Conservation (phyloP, 2,329 filamentous ascomycete species). For the Aspergillus versicolor region DNA sequence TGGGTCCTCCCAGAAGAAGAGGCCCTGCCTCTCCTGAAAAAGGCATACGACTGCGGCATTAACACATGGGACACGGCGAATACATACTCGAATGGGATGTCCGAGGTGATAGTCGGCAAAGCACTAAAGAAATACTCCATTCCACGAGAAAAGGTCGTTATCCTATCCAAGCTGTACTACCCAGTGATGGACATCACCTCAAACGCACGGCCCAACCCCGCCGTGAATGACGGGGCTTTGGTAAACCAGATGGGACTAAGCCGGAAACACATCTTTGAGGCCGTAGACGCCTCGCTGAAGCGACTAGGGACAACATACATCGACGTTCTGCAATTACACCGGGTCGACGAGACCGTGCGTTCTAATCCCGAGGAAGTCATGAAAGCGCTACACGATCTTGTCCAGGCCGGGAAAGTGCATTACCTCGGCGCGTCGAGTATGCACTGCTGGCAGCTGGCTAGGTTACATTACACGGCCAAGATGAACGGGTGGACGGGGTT, state of each 20-base stretch:
- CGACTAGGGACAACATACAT: slow-evolving; percentile 60
- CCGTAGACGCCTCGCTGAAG: slow-evolving; percentile 37
- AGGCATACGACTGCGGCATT: slow-evolving; percentile 27
- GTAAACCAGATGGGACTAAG: slow-evolving; percentile 38
- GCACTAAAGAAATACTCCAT: slow-evolving; percentile 36
- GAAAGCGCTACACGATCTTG: slow-evolving; percentile 59
- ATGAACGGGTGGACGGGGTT: slow-evolving; percentile 60
- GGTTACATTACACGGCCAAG: slow-evolving; percentile 56
- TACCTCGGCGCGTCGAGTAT: slow-evolving; percentile 47
- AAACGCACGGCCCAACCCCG: slow-evolving; percentile 10
- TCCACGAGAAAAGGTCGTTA: slow-evolving; percentile 21
- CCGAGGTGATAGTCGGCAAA: slow-evolving; percentile 64
- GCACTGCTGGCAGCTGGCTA: slow-evolving; percentile 21
- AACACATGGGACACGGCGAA: slow-evolving; percentile 32
- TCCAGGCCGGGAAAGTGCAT: slow-evolving; percentile 56
- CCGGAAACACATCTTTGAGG: slow-evolving; percentile 42
- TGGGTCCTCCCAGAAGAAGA: slow-evolving; percentile 24
- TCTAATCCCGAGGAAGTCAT: slow-evolving; percentile 61
- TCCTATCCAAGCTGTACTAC: slow-evolving; percentile 24
- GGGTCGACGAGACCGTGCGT: slow-evolving; percentile 49
- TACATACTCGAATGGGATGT: slow-evolving; percentile 53
- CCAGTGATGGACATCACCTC: slow-evolving; percentile 18
- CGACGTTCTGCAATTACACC: slow-evolving; percentile 63
- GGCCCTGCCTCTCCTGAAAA: slow-evolving; percentile 24
- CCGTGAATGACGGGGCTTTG: slow-evolving; percentile 22